phyloP scores from a whole-genome alignment of 2,329 filamentous ascomycete species.

The Huntiella decipiens region DNA sequence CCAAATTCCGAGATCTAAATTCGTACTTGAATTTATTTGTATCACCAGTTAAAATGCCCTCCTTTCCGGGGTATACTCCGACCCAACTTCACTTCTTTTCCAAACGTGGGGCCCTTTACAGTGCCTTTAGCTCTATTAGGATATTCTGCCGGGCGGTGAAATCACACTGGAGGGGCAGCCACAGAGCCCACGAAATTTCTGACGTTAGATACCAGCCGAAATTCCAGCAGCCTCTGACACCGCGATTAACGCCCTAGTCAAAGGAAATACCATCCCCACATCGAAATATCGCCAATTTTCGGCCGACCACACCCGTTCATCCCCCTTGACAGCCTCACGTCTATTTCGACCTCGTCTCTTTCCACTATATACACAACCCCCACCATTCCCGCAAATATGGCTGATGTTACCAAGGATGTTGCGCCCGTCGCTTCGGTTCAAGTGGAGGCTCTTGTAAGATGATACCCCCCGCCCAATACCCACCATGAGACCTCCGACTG shows the following conservation, averaged over 20 bases:
- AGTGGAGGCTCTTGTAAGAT: constrained; percentile 76
- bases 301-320: background rate
- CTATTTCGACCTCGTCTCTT: constrained; percentile 2
- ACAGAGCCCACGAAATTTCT: constrained; percentile 12
- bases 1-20: too few relatives aligned
- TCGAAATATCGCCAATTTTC: background rate
- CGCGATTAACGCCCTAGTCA: constrained; percentile 6
- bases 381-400: constrained; percentile 24
- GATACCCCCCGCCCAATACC: constrained; percentile 12
- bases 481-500: background rate
- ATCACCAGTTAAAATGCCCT: too few relatives aligned
- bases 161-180: constrained; percentile 9
- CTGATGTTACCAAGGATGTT: constrained; percentile 39
- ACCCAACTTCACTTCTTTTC: too few relatives aligned
- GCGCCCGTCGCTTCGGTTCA: constrained; percentile 68
- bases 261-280: constrained; percentile 1
- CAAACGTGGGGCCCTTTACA: background rate
- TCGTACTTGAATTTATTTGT: too few relatives aligned
- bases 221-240: constrained; percentile 8
- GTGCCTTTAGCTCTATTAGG: background rate
- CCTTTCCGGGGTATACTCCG: too few relatives aligned
- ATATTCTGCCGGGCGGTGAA: constrained; percentile 11
- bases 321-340: background rate
- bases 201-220: constrained; percentile 8
- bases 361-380: constrained; percentile 1